A percentile compares a stretch with the other conserved stretches of the same genome.
Evolutionary conservation across 2,329 filamentous ascomycete genomes (phyloP).

Genomic region (Neofusicoccum cordaticola): DNA sequence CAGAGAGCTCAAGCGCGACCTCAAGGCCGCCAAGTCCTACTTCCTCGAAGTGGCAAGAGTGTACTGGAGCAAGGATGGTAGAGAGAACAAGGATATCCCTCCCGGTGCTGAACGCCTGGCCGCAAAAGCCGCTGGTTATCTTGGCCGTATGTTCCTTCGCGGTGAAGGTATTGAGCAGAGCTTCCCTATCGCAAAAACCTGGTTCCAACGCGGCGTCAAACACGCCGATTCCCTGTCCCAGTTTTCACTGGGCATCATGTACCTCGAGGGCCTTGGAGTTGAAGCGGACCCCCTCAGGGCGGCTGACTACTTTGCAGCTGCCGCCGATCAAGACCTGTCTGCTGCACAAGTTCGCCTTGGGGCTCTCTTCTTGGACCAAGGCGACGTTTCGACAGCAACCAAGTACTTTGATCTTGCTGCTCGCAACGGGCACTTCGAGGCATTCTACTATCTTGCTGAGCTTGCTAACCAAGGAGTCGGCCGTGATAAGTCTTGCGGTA

Average conservation of each 20-base stretch:
- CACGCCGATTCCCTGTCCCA: constrained; percentile 81
- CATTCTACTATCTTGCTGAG: constrained; percentile 89
- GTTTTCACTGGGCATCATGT: constrained; percentile 79
- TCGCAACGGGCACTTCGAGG: constrained; percentile 79
- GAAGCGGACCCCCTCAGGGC: constrained; percentile 68
- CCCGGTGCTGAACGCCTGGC: constrained; percentile 73
- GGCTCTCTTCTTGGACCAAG: constrained; percentile 81
- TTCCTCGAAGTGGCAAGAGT: constrained; percentile 76
- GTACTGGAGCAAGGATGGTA: constrained; percentile 81
- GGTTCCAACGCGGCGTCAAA: constrained; percentile 77
- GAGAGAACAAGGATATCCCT: constrained; percentile 66
- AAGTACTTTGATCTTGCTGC: constrained; percentile 87
- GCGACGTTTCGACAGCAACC: constrained; percentile 74
- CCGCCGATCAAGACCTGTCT: constrained; percentile 78
- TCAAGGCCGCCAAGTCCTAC: constrained; percentile 72
- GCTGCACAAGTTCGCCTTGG: constrained; percentile 81
- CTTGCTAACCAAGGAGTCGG: constrained; percentile 78
- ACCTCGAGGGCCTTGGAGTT: constrained; percentile 74
- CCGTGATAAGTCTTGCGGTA: constrained; percentile 71
- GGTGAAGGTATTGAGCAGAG: constrained; percentile 82
- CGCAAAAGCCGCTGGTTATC: constrained; percentile 78
- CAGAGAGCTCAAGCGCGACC: constrained; percentile 68
- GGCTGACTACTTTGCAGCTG: constrained; percentile 70
- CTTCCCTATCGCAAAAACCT: constrained; percentile 70
- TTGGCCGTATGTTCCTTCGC: constrained; percentile 85